Evolutionary conservation across 768 basidiomycete genomes (phyloP).

Genomic region (Suillus alpinus): DNA sequence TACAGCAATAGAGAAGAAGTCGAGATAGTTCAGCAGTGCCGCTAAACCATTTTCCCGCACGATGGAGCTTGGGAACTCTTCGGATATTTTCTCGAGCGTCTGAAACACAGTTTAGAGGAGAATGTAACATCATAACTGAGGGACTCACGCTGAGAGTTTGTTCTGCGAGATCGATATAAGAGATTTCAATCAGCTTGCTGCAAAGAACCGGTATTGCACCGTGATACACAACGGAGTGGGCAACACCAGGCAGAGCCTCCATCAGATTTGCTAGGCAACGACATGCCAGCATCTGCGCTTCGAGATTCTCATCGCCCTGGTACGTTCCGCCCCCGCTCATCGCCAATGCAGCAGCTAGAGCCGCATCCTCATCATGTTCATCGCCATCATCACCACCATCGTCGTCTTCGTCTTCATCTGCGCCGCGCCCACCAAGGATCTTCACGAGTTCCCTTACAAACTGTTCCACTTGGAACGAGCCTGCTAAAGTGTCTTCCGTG

Average conservation of each 20-base stretch:
- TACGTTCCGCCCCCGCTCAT: conserved; percentile 69
- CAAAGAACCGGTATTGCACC: conserved; percentile 98
- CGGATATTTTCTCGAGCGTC: conserved; percentile 98
- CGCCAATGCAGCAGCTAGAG: conserved; percentile 83
- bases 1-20: conserved; percentile 98
- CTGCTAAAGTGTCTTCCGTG: conserved; percentile 94
- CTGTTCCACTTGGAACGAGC: conserved; percentile 91
- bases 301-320: conserved; percentile 83
- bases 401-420: conserved; percentile 69
- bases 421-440: conserved; percentile 80
- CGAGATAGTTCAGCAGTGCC: conserved; percentile 91
- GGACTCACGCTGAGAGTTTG: conserved; percentile 92
- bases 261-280: conserved; percentile 96
- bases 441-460: conserved; percentile 91
- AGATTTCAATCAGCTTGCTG: conserved; percentile 95
- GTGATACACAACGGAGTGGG: conserved; percentile 96
- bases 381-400: conserved; percentile 59
- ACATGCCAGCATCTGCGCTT: conserved; percentile 95
- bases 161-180: conserved; percentile 96
- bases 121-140: conserved; percentile 8
- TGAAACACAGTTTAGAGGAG: conserved; percentile 32
- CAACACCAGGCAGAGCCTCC: conserved; percentile 97
- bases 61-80: conserved; percentile 94
- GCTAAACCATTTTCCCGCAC: conserved; percentile 94
- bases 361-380: conserved; percentile 80